These are phyloP conservation scores for Psilocybe azurescens DNA, from an alignment of 768 basidiomycete genomes.

Conservation along the genomic window DNA sequence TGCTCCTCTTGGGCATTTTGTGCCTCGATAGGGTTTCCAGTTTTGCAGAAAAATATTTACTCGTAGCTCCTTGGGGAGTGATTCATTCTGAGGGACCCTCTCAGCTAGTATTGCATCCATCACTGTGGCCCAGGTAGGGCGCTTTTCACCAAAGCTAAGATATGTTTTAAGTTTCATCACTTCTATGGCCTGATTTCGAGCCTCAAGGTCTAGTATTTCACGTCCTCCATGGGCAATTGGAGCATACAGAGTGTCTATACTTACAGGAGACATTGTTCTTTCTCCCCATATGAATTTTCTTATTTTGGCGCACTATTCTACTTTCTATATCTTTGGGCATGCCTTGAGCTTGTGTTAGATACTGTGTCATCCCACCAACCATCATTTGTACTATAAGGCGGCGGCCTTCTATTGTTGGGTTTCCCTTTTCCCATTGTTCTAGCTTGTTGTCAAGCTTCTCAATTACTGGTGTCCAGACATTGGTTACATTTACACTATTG, in stretches of 20 bases:
- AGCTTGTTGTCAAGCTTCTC: constrained; percentile 30
- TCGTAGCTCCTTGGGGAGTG: not conserved
- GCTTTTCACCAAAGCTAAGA: not conserved
- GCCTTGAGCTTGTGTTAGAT: constrained; percentile 30
- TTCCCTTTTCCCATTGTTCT: constrained; percentile 25
- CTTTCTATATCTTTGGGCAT: constrained; percentile 30
- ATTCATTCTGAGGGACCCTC: not conserved
- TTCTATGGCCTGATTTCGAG: constrained; percentile 26
- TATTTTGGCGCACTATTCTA: constrained; percentile 22
- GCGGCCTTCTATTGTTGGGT: constrained; percentile 19
- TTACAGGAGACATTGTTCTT: constrained; percentile 18
- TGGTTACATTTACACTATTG: constrained; percentile 26
- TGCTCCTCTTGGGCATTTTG: not conserved
- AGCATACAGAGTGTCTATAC: constrained; percentile 17
- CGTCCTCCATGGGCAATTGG: constrained; percentile 22
- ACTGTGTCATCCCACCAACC: constrained; percentile 30
- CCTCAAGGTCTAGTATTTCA: constrained; percentile 23
- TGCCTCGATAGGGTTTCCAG: not conserved
- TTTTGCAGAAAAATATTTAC: not conserved
- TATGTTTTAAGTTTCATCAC: not conserved
- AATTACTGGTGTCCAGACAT: constrained; percentile 29
- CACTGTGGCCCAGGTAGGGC: not conserved
- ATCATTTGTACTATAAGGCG: constrained; percentile 27
- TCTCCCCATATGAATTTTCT: constrained; percentile 26
- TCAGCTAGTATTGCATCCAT: not conserved